phyloP scores from a whole-genome alignment of 345 rosid genomes.

The Ceriops decandra region DNA sequence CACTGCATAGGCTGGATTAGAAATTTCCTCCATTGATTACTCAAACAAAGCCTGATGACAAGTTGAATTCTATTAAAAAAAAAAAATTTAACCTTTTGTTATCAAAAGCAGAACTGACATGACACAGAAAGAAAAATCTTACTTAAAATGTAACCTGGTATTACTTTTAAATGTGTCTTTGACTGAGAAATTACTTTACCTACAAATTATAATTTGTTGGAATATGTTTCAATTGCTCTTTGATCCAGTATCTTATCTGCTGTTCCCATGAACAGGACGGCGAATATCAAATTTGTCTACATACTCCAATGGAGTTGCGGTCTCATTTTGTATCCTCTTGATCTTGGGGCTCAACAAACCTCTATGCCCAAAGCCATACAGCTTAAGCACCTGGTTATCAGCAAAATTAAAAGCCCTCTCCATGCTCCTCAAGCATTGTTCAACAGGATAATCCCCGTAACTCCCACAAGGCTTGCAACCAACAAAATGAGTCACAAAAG shows the following conservation, averaged over 20 bases:
- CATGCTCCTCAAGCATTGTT: slow-evolving; percentile 81
- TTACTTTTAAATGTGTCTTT: slow-evolving; percentile 28
- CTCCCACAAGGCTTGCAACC: slow-evolving; percentile 98
- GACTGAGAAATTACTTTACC: slow-evolving; percentile 35
- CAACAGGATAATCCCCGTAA: slow-evolving; percentile 92
- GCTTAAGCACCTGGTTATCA: slow-evolving; percentile 83
- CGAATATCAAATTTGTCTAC: slow-evolving; percentile 82
- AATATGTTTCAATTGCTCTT: slow-evolving; percentile 26
- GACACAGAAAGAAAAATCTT: slow-evolving; percentile 24
- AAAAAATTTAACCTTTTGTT: slow-evolving; percentile 33
- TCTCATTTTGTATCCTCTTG: slow-evolving; percentile 83
- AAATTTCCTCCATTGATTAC: slow-evolving; percentile 28
- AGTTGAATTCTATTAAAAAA: slow-evolving; percentile 32
- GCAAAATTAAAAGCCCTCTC: slow-evolving; percentile 95
- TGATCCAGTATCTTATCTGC: slow-evolving; percentile 8
- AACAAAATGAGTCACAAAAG: slow-evolving; percentile 87
- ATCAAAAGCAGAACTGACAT: slow-evolving; percentile 24
- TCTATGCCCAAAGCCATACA: slow-evolving; percentile 85
- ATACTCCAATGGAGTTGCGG: slow-evolving; percentile 55
- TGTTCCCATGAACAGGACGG: slow-evolving; percentile 31
- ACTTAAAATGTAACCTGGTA: slow-evolving; percentile 21
- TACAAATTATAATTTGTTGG: slow-evolving; percentile 35
- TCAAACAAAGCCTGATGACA: slow-evolving; percentile 21
- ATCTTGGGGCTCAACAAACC: slow-evolving; percentile 93
- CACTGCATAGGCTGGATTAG: not conserved